Conservation (phyloP, 2,329 filamentous ascomycete species). For the Trichoderma afroharzianum region DNA sequence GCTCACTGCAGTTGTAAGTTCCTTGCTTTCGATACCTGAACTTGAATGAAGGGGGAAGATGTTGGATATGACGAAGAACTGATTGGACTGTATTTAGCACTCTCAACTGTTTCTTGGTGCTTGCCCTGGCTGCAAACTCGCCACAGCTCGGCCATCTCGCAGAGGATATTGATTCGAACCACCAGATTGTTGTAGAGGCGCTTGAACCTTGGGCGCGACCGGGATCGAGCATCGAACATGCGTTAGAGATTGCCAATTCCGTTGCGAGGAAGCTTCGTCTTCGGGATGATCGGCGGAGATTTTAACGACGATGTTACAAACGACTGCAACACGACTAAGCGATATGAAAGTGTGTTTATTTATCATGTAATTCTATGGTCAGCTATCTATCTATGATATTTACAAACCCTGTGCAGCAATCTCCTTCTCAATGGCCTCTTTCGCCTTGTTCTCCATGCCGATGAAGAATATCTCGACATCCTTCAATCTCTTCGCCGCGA, state of each 20-base stretch:
- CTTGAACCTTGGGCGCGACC: conserved; percentile 21
- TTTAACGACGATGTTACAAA: not conserved
- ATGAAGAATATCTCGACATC: conserved; percentile 36
- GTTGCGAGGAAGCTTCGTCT: conserved; percentile 14
- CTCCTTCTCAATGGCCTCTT: conserved; percentile 25
- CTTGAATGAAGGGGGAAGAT: not conserved
- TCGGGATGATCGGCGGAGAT: not conserved
- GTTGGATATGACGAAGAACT: not conserved
- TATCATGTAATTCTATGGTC: not conserved
- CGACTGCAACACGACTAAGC: not conserved
- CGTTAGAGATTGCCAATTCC: conserved; percentile 15
- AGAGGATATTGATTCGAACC: conserved; percentile 17
- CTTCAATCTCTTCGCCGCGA: conserved; percentile 31
- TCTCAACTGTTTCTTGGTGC: conserved; percentile 15
- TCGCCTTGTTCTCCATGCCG: conserved; percentile 31
- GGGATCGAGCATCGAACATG: conserved; percentile 19
- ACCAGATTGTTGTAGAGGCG: not conserved
- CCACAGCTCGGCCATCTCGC: conserved; percentile 15
- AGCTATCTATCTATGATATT: not conserved
- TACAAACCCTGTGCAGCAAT: conserved; percentile 14
- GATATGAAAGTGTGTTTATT: not conserved
- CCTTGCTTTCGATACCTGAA: not conserved
- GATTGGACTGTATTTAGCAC: not conserved
- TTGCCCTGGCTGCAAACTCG: conserved; percentile 21
- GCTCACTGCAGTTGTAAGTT: conserved; percentile 18